phyloP scores from a whole-genome alignment of 2,329 filamentous ascomycete genomes.

The Coniella vitis region DNA sequence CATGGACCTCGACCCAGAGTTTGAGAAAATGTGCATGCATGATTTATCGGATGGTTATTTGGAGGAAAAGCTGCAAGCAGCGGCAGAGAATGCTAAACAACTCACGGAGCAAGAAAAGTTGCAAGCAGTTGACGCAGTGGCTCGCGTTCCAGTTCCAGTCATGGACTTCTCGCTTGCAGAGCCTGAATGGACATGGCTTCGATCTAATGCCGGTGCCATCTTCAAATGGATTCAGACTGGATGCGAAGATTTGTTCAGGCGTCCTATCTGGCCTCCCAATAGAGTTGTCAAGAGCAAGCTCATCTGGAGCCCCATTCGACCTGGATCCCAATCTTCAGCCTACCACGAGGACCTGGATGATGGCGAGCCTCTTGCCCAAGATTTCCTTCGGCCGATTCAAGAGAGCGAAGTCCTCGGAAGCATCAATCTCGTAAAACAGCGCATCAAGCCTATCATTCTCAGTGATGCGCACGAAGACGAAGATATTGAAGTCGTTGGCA shows the following conservation, averaged over 20 bases:
- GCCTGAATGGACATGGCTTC: slow-evolving; percentile 20
- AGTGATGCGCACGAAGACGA: slow-evolving; percentile 17
- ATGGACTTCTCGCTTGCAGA: slow-evolving; percentile 23
- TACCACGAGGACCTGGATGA: slow-evolving; percentile 19
- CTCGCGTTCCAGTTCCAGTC: slow-evolving; percentile 22
- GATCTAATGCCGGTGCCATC: slow-evolving; percentile 15
- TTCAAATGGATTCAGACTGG: slow-evolving; percentile 20
- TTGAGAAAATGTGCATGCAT: neutral
- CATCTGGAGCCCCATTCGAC: slow-evolving; percentile 21
- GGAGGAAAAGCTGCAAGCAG: slow-evolving; percentile 10
- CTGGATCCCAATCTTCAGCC: neutral
- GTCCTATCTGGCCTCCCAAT: slow-evolving; percentile 21
- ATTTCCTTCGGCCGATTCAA: slow-evolving; percentile 7
- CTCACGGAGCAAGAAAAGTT: slow-evolving; percentile 23
- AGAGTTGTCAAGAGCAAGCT: slow-evolving; percentile 19
- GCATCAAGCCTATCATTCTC: slow-evolving; percentile 17
- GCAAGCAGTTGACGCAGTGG: slow-evolving; percentile 21
- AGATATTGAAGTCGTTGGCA: slow-evolving; percentile 13
- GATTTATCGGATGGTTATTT: slow-evolving; percentile 2
- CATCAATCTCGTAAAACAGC: slow-evolving; percentile 20
- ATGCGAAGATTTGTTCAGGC: slow-evolving; percentile 16
- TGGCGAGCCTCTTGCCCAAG: neutral
- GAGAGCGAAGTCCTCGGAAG: slow-evolving; percentile 18
- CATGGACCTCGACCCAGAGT: slow-evolving; percentile 5
- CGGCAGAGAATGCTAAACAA: slow-evolving; percentile 17